Base-by-base conservation (phyloP, 257 asterid genomes). In the Nicotiana obtusifolia region DNA sequence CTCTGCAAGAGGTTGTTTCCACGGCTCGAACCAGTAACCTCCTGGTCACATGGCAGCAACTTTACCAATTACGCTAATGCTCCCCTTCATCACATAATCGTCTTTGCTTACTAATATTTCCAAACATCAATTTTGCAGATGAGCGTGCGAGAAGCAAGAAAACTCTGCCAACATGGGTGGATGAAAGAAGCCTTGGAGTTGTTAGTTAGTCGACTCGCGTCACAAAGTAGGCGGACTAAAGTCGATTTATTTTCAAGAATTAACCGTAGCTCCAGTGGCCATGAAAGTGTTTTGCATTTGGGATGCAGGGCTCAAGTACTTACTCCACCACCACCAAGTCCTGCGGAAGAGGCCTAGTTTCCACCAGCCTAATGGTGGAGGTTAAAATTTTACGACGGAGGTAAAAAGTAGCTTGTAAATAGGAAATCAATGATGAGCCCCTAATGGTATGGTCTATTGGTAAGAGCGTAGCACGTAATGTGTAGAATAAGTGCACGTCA, bases 141-240 rank as follows among this genome's bases (percentile, higher is more conserved):
- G 71, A 89, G 90, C 19, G 87, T 87, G 33, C 6, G 71, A 66
- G 91, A 89, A 76, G 91, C 91, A 10, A 84, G 90, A 76, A 86
- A 73, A 78, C 84, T 82, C 52, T 89, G 90, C 84, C 83, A 84
- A 60, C 65, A 85, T 9, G 82, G 82, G 80, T 89, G 91, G 91
- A 89, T 89, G 91, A 82, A 82, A 69, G 91, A 87, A 47, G 91
- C 91, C 28, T 60, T 89, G 54, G 90, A 87, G 15, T 19, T 22
- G 9, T 66, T 89, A 37, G 91, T 84, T 19, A 66, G 8, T 30
- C 81, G 81, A 10, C 84, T 85, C 64, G 77, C 87, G 19, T 77
- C 83, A 22, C 85, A 78, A 28, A 20, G 3, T 41, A 80, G 52
- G 75, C 19, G 15, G 86, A 80, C 61, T 35, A 77, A 33, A 60